Conservation (phyloP, 306 rosid genomes). For the Fragaria nilgerrensis region DNA sequence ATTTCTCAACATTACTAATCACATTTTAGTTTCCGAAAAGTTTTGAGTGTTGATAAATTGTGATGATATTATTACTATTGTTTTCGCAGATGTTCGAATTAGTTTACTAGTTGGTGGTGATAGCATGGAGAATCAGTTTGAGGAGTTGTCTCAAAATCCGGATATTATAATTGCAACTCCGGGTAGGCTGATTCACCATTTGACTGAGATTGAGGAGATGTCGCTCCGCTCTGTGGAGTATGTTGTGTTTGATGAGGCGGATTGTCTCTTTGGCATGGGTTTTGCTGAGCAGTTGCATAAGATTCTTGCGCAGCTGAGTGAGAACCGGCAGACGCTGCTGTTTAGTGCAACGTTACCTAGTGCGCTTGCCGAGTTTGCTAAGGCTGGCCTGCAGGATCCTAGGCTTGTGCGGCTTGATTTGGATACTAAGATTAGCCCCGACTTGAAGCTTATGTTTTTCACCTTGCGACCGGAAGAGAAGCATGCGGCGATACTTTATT, state of each 20-base stretch:
- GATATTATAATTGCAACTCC: conserved; percentile 93
- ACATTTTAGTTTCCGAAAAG: neutral
- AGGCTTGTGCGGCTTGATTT: conserved; percentile 81
- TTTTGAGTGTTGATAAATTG: no score
- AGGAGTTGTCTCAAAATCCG: conserved; percentile 78
- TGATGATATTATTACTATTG: no score
- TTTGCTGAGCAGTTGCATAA: conserved; percentile 83
- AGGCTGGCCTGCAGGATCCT: conserved; percentile 93
- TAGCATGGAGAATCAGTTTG: conserved; percentile 90
- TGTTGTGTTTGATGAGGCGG: conserved; percentile 94
- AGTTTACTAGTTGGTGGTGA: conserved; percentile 96
- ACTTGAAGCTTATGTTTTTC: conserved; percentile 75
- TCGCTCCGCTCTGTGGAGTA: conserved; percentile 75
- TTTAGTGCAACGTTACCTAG: conserved; percentile 91
- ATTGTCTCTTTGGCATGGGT: conserved; percentile 81
- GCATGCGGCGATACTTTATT: conserved; percentile 62
- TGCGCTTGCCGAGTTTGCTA: conserved; percentile 95
- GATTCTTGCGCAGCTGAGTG: conserved; percentile 75
- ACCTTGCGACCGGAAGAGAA: conserved; percentile 85
- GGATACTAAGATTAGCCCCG: conserved; percentile 89
- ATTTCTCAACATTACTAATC: neutral
- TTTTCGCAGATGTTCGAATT: conserved; percentile 59
- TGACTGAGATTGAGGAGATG: conserved; percentile 89
- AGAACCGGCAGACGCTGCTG: conserved; percentile 84
- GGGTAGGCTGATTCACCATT: conserved; percentile 95